These are phyloP conservation scores for Exophiala spinifera DNA, from an alignment of 2,329 filamentous ascomycete genomes.

Conservation along the genomic window DNA sequence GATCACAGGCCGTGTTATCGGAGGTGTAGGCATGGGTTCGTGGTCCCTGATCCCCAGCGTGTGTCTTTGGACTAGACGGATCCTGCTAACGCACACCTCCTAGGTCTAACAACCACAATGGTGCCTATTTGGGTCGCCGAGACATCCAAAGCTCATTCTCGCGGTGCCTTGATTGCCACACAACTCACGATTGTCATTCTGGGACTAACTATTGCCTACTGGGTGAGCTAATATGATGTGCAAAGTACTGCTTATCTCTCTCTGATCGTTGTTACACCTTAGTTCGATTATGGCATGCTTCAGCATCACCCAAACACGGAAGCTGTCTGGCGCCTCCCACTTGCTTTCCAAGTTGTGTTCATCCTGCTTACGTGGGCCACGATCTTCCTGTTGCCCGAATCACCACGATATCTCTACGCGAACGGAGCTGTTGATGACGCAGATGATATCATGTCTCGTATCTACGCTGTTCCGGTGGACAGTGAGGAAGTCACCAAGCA, in stretches of 20 bases:
- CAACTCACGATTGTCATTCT: conserved; percentile 16
- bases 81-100: not conserved
- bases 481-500: conserved; percentile 13
- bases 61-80: too few relatives aligned
- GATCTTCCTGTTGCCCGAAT: conserved; percentile 40
- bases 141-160: conserved; percentile 10
- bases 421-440: conserved; percentile 15
- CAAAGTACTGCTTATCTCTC: conserved; percentile 4
- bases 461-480: conserved; percentile 14
- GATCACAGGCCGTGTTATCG: conserved; percentile 26
- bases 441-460: conserved; percentile 17
- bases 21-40: conserved; percentile 19
- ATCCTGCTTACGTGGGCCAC: conserved; percentile 36
- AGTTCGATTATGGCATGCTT: conserved; percentile 22
- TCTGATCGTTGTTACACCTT: conserved; percentile 1
- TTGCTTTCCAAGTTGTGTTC: conserved; percentile 48
- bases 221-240: not conserved
- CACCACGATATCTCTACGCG: conserved; percentile 30
- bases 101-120: conserved; percentile 7
- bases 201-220: not conserved
- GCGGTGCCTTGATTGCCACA: conserved; percentile 20
- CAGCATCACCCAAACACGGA: conserved; percentile 10
- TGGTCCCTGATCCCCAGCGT: not conserved
- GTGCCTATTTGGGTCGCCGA: conserved; percentile 22
- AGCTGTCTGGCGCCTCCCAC: conserved; percentile 42